Conservation (phyloP, 441 rosid genomes). For the Erodium moschatum region DNA sequence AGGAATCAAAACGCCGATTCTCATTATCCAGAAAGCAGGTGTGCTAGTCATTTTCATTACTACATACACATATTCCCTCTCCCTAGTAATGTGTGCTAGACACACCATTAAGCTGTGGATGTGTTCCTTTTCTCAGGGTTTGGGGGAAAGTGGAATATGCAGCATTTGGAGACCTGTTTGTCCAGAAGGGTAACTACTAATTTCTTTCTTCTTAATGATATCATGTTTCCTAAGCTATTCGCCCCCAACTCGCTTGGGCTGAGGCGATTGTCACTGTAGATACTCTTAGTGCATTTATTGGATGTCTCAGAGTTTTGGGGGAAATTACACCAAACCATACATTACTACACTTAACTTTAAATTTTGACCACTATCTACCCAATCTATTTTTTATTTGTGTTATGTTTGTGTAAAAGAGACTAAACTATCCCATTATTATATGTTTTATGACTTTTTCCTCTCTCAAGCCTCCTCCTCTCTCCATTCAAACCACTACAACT, state of each 20-base stretch:
- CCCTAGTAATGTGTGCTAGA: not conserved
- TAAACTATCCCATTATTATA: no score
- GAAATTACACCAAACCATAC: not conserved
- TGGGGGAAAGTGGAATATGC: constrained; percentile 53
- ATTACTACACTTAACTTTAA: not conserved
- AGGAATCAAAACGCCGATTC: constrained; percentile 65
- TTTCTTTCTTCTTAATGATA: constrained; percentile 3
- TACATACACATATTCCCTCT: not conserved
- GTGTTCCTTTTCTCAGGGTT: constrained; percentile 34
- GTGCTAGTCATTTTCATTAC: constrained; percentile 12
- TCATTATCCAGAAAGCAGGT: constrained; percentile 82
- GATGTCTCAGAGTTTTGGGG: not conserved
- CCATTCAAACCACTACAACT: no score
- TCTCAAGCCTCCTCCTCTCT: no score
- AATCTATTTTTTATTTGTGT: no score
- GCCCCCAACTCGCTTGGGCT: no score
- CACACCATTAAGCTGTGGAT: not conserved
- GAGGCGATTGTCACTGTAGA: no score
- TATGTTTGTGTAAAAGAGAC: no score
- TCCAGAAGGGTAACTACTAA: constrained; percentile 61
- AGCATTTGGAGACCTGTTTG: constrained; percentile 91
- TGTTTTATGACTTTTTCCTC: no score
- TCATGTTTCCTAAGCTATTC: not conserved
- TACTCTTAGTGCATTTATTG: no score
- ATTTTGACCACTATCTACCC: not conserved